Percentiles rank a stretch among this genome's conserved stretches.
Conservation (phyloP, 1,284 basidiomycete species). For the Trametes sp. region DNA sequence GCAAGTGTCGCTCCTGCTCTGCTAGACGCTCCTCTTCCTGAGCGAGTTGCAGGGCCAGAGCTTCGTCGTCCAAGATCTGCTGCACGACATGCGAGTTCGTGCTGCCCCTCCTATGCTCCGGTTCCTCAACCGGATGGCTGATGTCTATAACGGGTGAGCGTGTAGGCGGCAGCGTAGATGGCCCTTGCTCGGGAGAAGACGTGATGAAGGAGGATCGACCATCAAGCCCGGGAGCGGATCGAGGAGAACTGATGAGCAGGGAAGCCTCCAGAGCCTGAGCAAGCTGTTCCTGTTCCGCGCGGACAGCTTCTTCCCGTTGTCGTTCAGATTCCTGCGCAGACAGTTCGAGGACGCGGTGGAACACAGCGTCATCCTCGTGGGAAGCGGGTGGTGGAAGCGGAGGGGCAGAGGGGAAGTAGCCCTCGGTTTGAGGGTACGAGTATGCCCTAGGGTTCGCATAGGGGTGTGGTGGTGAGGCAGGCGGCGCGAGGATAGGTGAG, state of each 20-base stretch:
- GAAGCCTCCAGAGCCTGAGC: slow-evolving; percentile 71
- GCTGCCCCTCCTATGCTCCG: slow-evolving; percentile 2
- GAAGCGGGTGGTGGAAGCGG: slow-evolving; percentile 26
- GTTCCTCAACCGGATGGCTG: background rate
- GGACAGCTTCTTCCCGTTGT: slow-evolving; percentile 43
- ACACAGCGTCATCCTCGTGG: slow-evolving; percentile 41
- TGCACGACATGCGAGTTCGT: slow-evolving; percentile 7
- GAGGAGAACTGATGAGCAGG: slow-evolving; percentile 36
- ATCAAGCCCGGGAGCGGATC: slow-evolving; percentile 5
- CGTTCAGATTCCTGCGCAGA: slow-evolving; percentile 58
- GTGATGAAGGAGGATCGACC: slow-evolving; percentile 17
- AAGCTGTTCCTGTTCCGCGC: slow-evolving; percentile 69
- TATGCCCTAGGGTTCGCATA: slow-evolving; percentile 1
- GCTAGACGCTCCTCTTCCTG: slow-evolving; percentile 41
- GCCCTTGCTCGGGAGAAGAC: slow-evolving; percentile 26
- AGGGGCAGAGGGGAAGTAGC: slow-evolving; percentile 2
- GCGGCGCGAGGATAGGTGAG: slow-evolving; percentile 12
- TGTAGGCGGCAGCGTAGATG: slow-evolving; percentile 5
- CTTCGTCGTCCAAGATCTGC: slow-evolving; percentile 48
- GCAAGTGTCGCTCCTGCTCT: slow-evolving; percentile 20
- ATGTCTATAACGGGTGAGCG: slow-evolving; percentile 16
- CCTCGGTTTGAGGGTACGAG: background rate
- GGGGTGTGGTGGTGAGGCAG: slow-evolving; percentile 12
- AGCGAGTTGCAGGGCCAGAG: slow-evolving; percentile 42
- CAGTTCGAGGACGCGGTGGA: slow-evolving; percentile 54